Evolutionary conservation across 306 rosid genomes (phyloP), one percentile per base, ranked within the genome.

Genomic region (Cucurbita ficifolia): DNA sequence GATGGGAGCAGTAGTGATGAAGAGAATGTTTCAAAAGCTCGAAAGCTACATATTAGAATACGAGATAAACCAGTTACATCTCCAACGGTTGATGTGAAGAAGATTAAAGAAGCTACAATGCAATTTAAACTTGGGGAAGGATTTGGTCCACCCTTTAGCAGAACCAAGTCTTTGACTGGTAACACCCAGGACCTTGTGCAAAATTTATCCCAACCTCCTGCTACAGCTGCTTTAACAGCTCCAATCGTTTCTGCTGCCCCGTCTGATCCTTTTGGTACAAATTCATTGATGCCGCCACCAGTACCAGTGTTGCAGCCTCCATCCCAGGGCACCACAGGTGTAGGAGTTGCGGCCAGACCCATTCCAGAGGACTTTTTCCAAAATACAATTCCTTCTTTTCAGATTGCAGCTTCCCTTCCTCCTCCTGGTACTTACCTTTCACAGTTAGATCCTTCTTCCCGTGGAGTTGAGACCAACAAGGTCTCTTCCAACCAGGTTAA

Each of bases 281-380:
- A 76, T 33, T 76, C 91, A 63, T 81, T 84, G 11, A 76, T 83
- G 68, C 89, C 77, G 68, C 89, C 77, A 63, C 82, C 90, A 82
- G 81, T 76, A 78, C 21, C 85, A 54, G 76, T 68, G 63, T 86
- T 88, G 75, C 95, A 84, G 77, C 87, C 88, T 53, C 67, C 84
- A 59, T 18, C 79, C 72, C 73, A 43, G n/a, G 73, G 56, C 64
- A 74, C 21, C 64, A 74, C 21, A 40, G 88, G 90, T 63, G 73
- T 67, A 75, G 90, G 87, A 74, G 79, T 62, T 72, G 77, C 83
- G 13, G 84, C 79, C 76, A 81, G 86, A 75, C 99, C 99, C 75
- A 95, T 95, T 81, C 97, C 99, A 19, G 97, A 95, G 86, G 97
- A 95, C 87, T 95, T 95, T 73, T 95, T 95, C 82, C 92, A 95